Conservation (phyloP, 2,329 filamentous ascomycete genomes). For the Pseudocercospora cruenta region DNA sequence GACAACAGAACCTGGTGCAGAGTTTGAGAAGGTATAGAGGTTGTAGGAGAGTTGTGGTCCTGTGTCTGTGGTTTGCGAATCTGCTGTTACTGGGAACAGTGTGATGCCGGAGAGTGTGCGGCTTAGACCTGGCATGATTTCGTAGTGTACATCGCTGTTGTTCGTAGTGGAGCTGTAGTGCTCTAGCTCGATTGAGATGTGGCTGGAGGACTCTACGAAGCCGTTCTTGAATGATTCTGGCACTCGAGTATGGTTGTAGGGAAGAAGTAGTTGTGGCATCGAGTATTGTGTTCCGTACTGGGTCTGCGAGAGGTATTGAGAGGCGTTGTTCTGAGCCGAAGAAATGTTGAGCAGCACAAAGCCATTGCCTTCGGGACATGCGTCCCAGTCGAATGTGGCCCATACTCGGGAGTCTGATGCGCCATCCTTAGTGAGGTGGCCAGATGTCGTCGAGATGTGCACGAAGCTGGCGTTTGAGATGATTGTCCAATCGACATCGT, state of each 20-base stretch:
- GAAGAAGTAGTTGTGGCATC: not conserved
- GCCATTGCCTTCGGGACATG: not conserved
- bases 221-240: not conserved
- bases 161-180: not conserved
- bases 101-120: not conserved
- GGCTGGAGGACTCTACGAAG: not conserved
- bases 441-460: not conserved
- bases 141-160: not conserved
- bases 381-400: not conserved
- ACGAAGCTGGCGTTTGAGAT: not conserved
- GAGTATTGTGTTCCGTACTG: not conserved
- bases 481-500: not conserved
- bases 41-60: not conserved
- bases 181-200: not conserved
- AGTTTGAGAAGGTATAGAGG: not conserved
- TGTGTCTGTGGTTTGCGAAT: not conserved
- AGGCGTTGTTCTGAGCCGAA: not conserved
- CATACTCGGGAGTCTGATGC: not conserved
- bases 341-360: not conserved
- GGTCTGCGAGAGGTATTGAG: not conserved
- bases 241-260: not conserved
- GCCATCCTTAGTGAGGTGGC: not conserved
- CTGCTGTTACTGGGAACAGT: not conserved
- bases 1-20: not conserved
- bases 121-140: not conserved